These are phyloP conservation scores for Clonostachys solani DNA, from an alignment of 2,329 filamentous ascomycete species.

Conservation along the genomic window DNA sequence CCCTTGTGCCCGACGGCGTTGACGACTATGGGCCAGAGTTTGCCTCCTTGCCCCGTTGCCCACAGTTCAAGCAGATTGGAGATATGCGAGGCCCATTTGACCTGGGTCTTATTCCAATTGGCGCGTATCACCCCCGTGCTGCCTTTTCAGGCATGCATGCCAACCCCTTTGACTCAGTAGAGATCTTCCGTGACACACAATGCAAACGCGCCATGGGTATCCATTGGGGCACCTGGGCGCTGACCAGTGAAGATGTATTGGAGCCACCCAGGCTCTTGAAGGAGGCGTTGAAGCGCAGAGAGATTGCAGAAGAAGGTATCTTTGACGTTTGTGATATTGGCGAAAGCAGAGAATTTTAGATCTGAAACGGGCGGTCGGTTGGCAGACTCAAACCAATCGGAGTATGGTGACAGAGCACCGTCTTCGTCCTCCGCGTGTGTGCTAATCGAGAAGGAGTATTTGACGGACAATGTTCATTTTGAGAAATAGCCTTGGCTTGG, in stretches of 20 bases:
- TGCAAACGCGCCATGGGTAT: constrained; percentile 79
- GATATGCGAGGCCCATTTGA: constrained; percentile 79
- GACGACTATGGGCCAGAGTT: constrained; percentile 72
- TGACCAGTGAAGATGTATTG: constrained; percentile 80
- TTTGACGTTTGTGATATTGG: constrained; percentile 86
- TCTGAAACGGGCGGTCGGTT: not conserved
- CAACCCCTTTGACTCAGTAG: constrained; percentile 81
- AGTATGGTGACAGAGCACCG: too few relatives aligned
- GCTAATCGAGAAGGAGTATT: too few relatives aligned
- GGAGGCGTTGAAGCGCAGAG: constrained; percentile 65
- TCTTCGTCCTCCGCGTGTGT: too few relatives aligned
- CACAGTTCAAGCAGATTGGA: constrained; percentile 83
- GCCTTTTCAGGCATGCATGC: constrained; percentile 81
- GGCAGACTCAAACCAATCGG: too few relatives aligned
- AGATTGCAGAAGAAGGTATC: constrained; percentile 63
- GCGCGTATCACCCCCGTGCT: constrained; percentile 72
- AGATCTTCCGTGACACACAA: constrained; percentile 81
- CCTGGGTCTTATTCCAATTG: constrained; percentile 88
- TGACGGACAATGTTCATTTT: too few relatives aligned
- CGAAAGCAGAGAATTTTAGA: constrained; percentile 70
- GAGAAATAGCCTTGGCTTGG: too few relatives aligned
- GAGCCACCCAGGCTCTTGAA: constrained; percentile 74
- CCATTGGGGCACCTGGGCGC: constrained; percentile 88
- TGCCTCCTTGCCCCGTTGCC: constrained; percentile 66
- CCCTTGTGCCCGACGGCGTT: constrained; percentile 49